phyloP scores from a whole-genome alignment of 176 grass and related monocot genomes.

The Triticum dicoccoides region DNA sequence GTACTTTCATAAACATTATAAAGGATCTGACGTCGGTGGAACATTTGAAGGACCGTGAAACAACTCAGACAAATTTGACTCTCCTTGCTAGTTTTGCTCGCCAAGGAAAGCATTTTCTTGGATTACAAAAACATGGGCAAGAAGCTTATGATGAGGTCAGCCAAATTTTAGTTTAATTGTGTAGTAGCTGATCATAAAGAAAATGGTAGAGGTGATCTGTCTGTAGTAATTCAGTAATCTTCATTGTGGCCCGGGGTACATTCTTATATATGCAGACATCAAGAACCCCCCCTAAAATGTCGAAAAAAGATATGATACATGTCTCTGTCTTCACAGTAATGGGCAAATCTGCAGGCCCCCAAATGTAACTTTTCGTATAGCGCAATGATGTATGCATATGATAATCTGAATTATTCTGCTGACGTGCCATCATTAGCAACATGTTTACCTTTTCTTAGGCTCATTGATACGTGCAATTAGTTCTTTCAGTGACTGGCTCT shows the following conservation, averaged over 20 bases:
- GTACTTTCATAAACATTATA: constrained; percentile 72
- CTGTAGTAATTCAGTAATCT: constrained; percentile 6
- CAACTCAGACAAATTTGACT: constrained; percentile 90
- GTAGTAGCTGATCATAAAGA: not conserved
- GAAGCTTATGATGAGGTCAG: constrained; percentile 76
- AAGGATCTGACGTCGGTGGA: constrained; percentile 79
- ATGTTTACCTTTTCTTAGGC: not conserved
- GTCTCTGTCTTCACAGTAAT: not conserved
- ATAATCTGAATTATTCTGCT: not conserved
- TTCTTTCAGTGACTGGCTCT: not conserved
- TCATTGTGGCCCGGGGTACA: not conserved
- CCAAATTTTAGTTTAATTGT: not conserved
- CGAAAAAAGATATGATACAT: not conserved
- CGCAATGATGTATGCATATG: constrained; percentile 21
- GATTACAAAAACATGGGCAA: constrained; percentile 52
- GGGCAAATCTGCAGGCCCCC: not conserved
- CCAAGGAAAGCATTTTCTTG: constrained; percentile 71
- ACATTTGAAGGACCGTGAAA: constrained; percentile 79
- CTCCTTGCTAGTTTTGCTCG: constrained; percentile 77
- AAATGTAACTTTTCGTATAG: not conserved
- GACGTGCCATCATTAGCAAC: not conserved
- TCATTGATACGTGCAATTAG: not conserved
- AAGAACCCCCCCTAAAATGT: not conserved
- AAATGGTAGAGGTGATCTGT: not conserved
- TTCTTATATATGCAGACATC: not conserved